Evolutionary conservation across 2,329 filamentous ascomycete species (phyloP).

Genomic region (Monosporascus ibericus): DNA sequence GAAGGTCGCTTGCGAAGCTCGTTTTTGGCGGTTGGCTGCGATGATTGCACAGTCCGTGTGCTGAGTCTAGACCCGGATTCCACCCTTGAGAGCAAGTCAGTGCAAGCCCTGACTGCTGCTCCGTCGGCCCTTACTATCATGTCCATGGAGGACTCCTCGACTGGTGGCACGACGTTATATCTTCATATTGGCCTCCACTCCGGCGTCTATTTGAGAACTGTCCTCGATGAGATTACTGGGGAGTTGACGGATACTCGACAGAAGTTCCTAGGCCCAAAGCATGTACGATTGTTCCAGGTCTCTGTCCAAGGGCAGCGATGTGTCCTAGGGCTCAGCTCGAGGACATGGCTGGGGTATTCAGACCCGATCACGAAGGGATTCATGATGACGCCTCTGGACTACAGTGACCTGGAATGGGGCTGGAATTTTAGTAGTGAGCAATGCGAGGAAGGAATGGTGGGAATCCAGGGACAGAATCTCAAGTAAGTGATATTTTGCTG

Average conservation of each 20-base stretch:
- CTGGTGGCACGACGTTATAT: slow-evolving; percentile 81
- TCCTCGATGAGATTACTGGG: slow-evolving; percentile 90
- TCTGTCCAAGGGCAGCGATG: slow-evolving; percentile 78
- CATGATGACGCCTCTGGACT: slow-evolving; percentile 86
- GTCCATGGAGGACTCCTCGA: slow-evolving; percentile 90
- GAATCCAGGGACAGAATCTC: slow-evolving; percentile 81
- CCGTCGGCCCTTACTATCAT: slow-evolving; percentile 88
- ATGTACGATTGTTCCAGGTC: slow-evolving; percentile 87
- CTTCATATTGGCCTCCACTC: slow-evolving; percentile 94
- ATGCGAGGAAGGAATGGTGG: slow-evolving; percentile 88
- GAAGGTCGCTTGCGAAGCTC: slow-evolving; percentile 84
- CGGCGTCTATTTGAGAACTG: slow-evolving; percentile 90
- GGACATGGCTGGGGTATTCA: slow-evolving; percentile 94
- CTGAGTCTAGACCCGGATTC: slow-evolving; percentile 85
- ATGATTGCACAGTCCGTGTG: slow-evolving; percentile 92
- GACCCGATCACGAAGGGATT: slow-evolving; percentile 83
- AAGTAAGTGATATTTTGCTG: slow-evolving; percentile 50
- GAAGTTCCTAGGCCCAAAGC: slow-evolving; percentile 86
- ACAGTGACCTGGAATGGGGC: slow-evolving; percentile 81
- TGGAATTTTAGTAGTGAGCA: slow-evolving; percentile 97
- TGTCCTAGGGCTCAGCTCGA: slow-evolving; percentile 82
- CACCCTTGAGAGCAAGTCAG: slow-evolving; percentile 86
- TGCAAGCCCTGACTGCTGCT: slow-evolving; percentile 86
- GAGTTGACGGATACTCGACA: slow-evolving; percentile 92
- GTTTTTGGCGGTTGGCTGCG: slow-evolving; percentile 92